Evolutionary conservation across 106 monocot genomes (phyloP), one percentile per base, ranked within the genome.

Genomic region (Cymbidium sinense): DNA sequence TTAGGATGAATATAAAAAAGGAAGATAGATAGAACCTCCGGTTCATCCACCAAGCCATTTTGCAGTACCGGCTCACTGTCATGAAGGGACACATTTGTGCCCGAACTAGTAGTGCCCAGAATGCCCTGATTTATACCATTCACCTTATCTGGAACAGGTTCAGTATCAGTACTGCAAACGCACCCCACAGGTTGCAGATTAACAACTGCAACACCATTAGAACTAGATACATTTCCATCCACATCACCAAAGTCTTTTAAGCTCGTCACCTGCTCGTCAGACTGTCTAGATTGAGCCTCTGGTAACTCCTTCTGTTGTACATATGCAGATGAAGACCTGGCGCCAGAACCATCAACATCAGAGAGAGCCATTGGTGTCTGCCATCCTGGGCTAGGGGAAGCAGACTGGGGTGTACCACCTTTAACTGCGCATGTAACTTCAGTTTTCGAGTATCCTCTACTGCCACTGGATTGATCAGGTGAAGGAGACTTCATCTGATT

Each of bases 11-110:
- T 13, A 35, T 35, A 67, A 67, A 47, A 17, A 2, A 62, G 2
- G 3, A 4, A 15, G 39, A 83, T 81, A 81, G 54, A 77, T 58
- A 78, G 35, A 31, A 84, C 81, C 81, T 81, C 78, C 33, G 76
- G 50, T 39, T 81, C 81, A 61, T 76, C 74, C 13, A 54, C 58
- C 50, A 78, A 31, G 69, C 72, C 79, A 81, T 51, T 71, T 33
- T 80, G 62, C 19, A 74, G 10, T n/a, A 34, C 75, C 58, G 37
- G 52, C 51, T 34, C 71, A 21, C 29, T 76, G 54, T 83, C 83
- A 73, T 37, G 17, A 28, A 51, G 72, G 44, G 61, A 54, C 31
- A 43, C 61, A n/a, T 67, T 65, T 23, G 5, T 37, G 21, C 8
- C 39, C 39, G n/a, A 39, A 72, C 9, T 25, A 34, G 25, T 11